phyloP scores from a whole-genome alignment of 1,284 basidiomycete genomes.

The Microbotryum lychnidis-dioicae region DNA sequence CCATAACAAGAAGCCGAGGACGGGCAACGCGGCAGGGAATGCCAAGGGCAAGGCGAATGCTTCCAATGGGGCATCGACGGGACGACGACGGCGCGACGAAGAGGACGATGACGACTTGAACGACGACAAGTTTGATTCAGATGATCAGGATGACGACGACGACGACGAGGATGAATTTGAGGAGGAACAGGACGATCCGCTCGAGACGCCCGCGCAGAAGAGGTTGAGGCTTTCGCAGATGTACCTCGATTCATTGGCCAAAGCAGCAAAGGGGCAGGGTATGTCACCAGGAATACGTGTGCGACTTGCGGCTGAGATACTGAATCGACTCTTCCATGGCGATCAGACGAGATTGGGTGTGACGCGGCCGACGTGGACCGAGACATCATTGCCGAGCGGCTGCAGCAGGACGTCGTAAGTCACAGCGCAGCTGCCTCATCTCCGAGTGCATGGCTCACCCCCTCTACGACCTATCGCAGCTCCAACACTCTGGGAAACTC shows the following conservation, averaged over 20 bases:
- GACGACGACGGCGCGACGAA: conserved; percentile 6
- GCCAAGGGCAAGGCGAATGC: no score
- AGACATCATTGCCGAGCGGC: conserved; percentile 77
- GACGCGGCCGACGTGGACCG: conserved; percentile 90
- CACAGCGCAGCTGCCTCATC: no score
- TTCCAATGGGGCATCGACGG: no score
- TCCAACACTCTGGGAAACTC: no score
- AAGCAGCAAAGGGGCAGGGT: conserved; percentile 55
- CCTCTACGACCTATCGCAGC: no score
- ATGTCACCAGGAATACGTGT: no score
- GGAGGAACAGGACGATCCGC: conserved; percentile 48
- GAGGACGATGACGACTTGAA: conserved; percentile 26
- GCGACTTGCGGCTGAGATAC: no score
- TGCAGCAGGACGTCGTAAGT: conserved; percentile 72
- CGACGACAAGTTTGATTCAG: conserved; percentile 22
- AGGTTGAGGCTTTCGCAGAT: conserved; percentile 78
- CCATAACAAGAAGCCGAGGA: no score
- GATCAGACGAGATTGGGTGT: conserved; percentile 48
- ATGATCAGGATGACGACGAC: conserved; percentile 12
- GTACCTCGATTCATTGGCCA: conserved; percentile 78
- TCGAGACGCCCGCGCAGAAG: conserved; percentile 86
- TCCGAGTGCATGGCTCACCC: no score
- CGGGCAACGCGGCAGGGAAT: no score
- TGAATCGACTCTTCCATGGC: not conserved
- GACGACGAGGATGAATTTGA: conserved; percentile 17